Percentiles rank a stretch among this genome's conserved stretches.
Conservation (phyloP, 805 yeast species). For the Wickerhamiella australiensis region DNA sequence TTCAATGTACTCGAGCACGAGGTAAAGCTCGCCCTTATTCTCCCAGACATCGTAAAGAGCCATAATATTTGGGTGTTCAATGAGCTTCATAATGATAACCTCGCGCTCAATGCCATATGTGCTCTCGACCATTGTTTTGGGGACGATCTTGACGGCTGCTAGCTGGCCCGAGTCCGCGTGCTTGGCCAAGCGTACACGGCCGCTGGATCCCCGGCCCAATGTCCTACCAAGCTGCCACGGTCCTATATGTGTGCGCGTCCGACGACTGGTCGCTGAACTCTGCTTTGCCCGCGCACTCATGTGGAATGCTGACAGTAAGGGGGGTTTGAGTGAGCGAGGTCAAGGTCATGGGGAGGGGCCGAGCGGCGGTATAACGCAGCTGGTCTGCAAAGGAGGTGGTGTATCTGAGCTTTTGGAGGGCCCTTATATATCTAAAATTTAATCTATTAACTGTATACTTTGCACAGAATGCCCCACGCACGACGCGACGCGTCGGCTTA, state of each 20-base stretch:
- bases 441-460: too few relatives aligned
- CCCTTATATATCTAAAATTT: too few relatives aligned
- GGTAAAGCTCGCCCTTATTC: slow-evolving; percentile 78
- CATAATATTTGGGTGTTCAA: slow-evolving; percentile 88
- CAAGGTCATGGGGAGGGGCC: not conserved
- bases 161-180: slow-evolving; percentile 73
- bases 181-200: slow-evolving; percentile 84
- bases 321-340: not conserved
- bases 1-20: slow-evolving; percentile 89
- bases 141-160: slow-evolving; percentile 94
- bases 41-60: slow-evolving; percentile 97
- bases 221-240: slow-evolving; percentile 97
- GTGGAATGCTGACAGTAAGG: slow-evolving; percentile 12
- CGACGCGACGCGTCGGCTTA: slow-evolving; percentile 1
- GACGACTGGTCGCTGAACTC: slow-evolving; percentile 16
- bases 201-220: slow-evolving; percentile 92
- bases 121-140: slow-evolving; percentile 57
- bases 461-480: not conserved
- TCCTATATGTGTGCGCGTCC: slow-evolving; percentile 57
- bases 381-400: too few relatives aligned
- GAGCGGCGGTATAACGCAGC: not conserved
- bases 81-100: slow-evolving; percentile 90
- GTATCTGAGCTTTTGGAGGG: too few relatives aligned
- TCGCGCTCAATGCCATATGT: slow-evolving; percentile 97
- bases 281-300: slow-evolving; percentile 11